Evolutionary conservation across 768 basidiomycete genomes (phyloP), one percentile per base, ranked within the genome.

Genomic region (Cyathus striatus): DNA sequence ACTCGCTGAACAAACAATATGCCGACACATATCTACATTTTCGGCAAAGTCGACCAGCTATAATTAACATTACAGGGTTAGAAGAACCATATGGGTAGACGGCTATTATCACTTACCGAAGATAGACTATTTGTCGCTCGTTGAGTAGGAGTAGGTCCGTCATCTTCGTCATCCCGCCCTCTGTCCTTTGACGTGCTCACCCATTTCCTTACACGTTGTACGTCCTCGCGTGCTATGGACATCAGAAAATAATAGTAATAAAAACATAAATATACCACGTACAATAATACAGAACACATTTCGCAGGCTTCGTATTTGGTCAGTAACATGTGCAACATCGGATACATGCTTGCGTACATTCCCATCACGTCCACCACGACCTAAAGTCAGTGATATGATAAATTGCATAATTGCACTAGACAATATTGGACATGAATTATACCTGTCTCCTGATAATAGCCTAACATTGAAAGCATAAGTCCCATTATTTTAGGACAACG

Each of bases 381-480:
- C 87, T 86, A 37, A 9, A 21, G n/a, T n/a, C n/a, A n/a, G n/a
- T n/a, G n/a, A n/a, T n/a, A n/a, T n/a, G n/a, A n/a, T n/a, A n/a
- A n/a, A n/a, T n/a, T n/a, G n/a, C n/a, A n/a, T n/a, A n/a, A n/a
- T n/a, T n/a, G n/a, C n/a, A n/a, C n/a, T n/a, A n/a, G n/a, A n/a
- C n/a, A n/a, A n/a, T n/a, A n/a, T n/a, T n/a, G n/a, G n/a, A n/a
- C n/a, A n/a, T 20, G 18, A 22, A 7, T 46, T 69, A 18, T 51
- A 81, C 86, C 87, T 49, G 88, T 90, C 61, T 91, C 90, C 58
- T 91, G 90, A 58, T 92, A 92, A 58, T 83, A 92, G 0, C 87
- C 89, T 88, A 41, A 12, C n/a, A n/a, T n/a, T n/a, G n/a, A 20
- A 33, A 41, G 14, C 39, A 16, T 32, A 32, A 32, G 4, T 16